Base-by-base conservation (phyloP, 73 alveolate species). In the Blepharisma stoltei region DNA sequence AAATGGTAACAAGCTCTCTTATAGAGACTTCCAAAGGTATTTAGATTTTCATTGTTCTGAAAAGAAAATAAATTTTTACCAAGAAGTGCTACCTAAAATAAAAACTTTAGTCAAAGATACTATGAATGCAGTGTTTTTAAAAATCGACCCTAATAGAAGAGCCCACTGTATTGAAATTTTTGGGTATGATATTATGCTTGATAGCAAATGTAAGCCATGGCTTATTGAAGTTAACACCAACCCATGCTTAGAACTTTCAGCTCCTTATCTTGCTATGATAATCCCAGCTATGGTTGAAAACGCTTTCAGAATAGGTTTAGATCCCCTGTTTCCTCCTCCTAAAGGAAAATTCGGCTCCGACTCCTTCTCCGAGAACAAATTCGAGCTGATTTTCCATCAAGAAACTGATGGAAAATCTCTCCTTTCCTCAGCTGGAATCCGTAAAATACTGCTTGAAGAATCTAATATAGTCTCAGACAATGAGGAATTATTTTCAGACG, bases 171-270 rank as follows among this genome's bases (percentile, higher is more conserved):
- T 94, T 81, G 98, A 94, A 88, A 81, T 94, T n/a, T 92, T 92
- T 75, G 98, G 98, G 11, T 94, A 89, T 81, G 98, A 94, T 84
- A 92, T 92, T 77, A 91, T 94, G 83, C 71, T 94, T 55, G 98
- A 94, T 80, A 84, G 89, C 18, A 86, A 89, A 9, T 88, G 92
- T 71, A 85, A 90, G 55, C 90, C 90, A 25, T 92, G 91, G 89
- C 78, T 92, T 76, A 92, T 92, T 27, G 98, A 92, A 84, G 96
- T 90, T 4, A 92, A 92, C 71, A 83, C 98, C 11, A 92, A 92
- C 78, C 98, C 98, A 0, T 93, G 98, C 66, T 76, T 86, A 41
- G 98, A 92, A 82, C 95, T 89, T 71, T 80, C 94, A 21, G 83
- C 94, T 73, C 95, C 95, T 7, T 80, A 85, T 18, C 80, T 92